phyloP scores from a whole-genome alignment of 2,329 filamentous ascomycete genomes.

The Tolypocladium tundrense region DNA sequence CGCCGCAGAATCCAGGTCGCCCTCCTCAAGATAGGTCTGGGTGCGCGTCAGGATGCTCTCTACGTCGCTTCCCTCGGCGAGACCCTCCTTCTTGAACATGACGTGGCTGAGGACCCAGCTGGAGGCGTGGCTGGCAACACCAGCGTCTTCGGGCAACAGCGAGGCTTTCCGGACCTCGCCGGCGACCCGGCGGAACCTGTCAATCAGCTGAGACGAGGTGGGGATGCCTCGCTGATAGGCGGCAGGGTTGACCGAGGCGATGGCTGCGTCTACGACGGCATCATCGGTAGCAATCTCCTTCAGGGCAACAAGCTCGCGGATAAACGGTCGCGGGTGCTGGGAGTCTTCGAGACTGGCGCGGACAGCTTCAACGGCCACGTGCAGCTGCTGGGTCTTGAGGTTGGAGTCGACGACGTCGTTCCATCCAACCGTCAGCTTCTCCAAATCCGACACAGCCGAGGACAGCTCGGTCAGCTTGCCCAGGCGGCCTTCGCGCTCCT shows the following conservation, averaged over 20 bases:
- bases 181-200: conserved; percentile 90
- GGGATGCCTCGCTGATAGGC: conserved; percentile 91
- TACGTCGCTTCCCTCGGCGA: conserved; percentile 77
- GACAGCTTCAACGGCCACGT: conserved; percentile 90
- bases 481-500: conserved; percentile 77
- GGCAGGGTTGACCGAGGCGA: conserved; percentile 87
- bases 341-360: conserved; percentile 71
- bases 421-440: conserved; percentile 81
- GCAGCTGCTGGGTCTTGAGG: conserved; percentile 88
- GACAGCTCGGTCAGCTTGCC: conserved; percentile 77
- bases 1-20: conserved; percentile 81
- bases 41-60: conserved; percentile 88
- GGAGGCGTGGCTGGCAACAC: conserved; percentile 87
- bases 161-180: conserved; percentile 89
- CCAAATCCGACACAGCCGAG: conserved; percentile 68
- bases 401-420: conserved; percentile 84
- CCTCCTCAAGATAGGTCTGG: conserved; percentile 85
- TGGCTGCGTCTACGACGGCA: conserved; percentile 80
- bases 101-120: conserved; percentile 85
- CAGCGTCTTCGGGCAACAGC: conserved; percentile 84
- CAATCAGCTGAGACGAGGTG: conserved; percentile 74
- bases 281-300: conserved; percentile 85
- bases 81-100: conserved; percentile 87
- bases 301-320: conserved; percentile 84
- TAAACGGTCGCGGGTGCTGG: conserved; percentile 66